Percentiles rank a stretch among this genome's conserved stretches.
phyloP scores from a whole-genome alignment of 768 basidiomycete species.

The Phlegmacium glaucopus region DNA sequence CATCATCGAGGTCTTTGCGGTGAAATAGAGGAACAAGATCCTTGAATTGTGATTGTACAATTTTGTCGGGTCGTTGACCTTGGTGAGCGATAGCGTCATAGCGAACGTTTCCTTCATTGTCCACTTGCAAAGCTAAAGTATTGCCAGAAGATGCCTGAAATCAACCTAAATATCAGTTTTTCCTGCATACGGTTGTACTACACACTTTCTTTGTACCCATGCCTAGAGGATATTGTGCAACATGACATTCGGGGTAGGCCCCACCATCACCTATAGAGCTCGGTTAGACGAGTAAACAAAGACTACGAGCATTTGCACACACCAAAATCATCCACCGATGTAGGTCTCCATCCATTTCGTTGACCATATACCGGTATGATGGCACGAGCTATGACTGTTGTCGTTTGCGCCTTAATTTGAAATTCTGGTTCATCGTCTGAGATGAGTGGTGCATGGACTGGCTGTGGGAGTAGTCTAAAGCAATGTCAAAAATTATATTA shows the following conservation, averaged over 20 bases:
- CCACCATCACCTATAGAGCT: conserved; percentile 67
- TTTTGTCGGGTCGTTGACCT: conserved; percentile 83
- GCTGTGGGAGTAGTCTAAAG: conserved; percentile 65
- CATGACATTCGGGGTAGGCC: conserved; percentile 91
- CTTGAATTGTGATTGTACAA: conserved; percentile 94
- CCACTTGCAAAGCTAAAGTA: conserved; percentile 95
- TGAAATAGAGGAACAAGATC: conserved; percentile 92
- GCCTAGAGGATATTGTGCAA: conserved; percentile 95
- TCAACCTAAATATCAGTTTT: conserved; percentile 1
- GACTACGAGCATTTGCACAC: conserved; percentile 18
- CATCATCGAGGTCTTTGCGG: conserved; percentile 82
- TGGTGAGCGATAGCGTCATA: conserved; percentile 97
- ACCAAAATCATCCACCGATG: conserved; percentile 82
- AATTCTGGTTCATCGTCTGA: conserved; percentile 64
- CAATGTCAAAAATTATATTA: conserved; percentile 7
- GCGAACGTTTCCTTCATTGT: conserved; percentile 92
- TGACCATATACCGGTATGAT: conserved; percentile 83
- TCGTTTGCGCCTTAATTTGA: conserved; percentile 27
- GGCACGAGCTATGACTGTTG: conserved; percentile 44
- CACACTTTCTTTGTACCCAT: conserved; percentile 93
- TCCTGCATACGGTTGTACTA: conserved; percentile 1
- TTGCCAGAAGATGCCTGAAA: conserved; percentile 83
- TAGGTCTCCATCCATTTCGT: conserved; percentile 83
- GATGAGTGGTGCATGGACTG: conserved; percentile 47
- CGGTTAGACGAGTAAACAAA: conserved; percentile 3